These are phyloP conservation scores for Hyphopichia pseudoburtonii DNA, from an alignment of 1,139 yeast genomes.

Conservation along the genomic window DNA sequence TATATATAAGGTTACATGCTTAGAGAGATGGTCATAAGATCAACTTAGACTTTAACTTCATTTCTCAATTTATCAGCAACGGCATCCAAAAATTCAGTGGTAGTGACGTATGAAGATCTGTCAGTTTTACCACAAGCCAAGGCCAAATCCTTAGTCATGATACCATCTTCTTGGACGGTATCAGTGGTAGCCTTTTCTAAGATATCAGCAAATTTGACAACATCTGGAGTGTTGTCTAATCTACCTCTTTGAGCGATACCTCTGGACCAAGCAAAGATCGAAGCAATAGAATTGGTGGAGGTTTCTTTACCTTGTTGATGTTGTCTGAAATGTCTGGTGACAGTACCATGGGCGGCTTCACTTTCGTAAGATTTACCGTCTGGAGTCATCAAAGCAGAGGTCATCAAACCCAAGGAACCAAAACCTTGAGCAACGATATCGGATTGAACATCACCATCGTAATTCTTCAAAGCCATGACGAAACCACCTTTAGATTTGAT, in stretches of 20 bases:
- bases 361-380: slow-evolving; percentile 82
- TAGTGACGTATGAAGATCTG: slow-evolving; percentile 67
- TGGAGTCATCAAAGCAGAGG: slow-evolving; percentile 81
- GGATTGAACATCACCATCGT: slow-evolving; percentile 85
- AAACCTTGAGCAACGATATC: slow-evolving; percentile 88
- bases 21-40: slow-evolving; percentile 2
- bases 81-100: slow-evolving; percentile 70
- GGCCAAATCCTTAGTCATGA: slow-evolving; percentile 84
- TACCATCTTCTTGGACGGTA: slow-evolving; percentile 70
- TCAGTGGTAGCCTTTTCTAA: slow-evolving; percentile 70
- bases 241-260: slow-evolving; percentile 81
- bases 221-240: slow-evolving; percentile 70
- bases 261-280: slow-evolving; percentile 85
- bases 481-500: slow-evolving; percentile 81
- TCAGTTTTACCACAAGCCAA: slow-evolving; percentile 68
- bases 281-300: slow-evolving; percentile 81
- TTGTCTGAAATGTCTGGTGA: slow-evolving; percentile 82
- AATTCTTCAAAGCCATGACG: slow-evolving; percentile 79
- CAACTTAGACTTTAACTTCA: slow-evolving; percentile 10
- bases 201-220: slow-evolving; percentile 62
- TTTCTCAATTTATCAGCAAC: slow-evolving; percentile 53
- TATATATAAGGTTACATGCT: too few relatives aligned
- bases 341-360: slow-evolving; percentile 89
- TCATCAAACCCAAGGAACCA: slow-evolving; percentile 82
- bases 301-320: slow-evolving; percentile 84